These are phyloP conservation scores for Suillus hirtellus DNA, from an alignment of 768 basidiomycete species.

Conservation along the genomic window DNA sequence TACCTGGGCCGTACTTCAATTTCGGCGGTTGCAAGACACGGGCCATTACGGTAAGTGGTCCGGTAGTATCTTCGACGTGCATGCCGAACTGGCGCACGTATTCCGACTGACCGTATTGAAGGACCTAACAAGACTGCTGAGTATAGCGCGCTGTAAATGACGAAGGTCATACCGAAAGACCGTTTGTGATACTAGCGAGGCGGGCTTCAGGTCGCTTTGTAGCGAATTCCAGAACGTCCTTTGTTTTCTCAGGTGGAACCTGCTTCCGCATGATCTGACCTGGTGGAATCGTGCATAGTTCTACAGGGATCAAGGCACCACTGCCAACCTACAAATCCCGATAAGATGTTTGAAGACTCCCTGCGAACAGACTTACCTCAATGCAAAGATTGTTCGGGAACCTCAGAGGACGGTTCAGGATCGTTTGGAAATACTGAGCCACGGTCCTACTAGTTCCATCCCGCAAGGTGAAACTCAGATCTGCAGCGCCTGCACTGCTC, in stretches of 20 bases:
- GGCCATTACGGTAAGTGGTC: constrained; percentile 59
- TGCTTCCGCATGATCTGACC: constrained; percentile 77
- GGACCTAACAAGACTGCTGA: constrained; percentile 39
- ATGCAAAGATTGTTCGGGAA: constrained; percentile 67
- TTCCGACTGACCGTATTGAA: constrained; percentile 72
- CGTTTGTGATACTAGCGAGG: constrained; percentile 53
- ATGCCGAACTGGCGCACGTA: constrained; percentile 77
- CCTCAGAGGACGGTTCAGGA: constrained; percentile 52
- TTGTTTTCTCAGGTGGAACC: constrained; percentile 65
- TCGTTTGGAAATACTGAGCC: constrained; percentile 58
- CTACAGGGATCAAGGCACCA: constrained; percentile 66
- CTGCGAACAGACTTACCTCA: constrained; percentile 49
- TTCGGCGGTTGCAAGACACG: constrained; percentile 65
- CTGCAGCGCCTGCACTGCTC: constrained; percentile 51
- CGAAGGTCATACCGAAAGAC: constrained; percentile 45
- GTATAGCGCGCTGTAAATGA: background rate
- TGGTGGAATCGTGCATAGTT: constrained; percentile 57
- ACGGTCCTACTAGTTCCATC: constrained; percentile 59
- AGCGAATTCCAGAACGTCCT: constrained; percentile 63
- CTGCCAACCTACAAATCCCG: constrained; percentile 52
- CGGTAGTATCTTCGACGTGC: constrained; percentile 48
- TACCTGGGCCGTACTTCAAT: constrained; percentile 62
- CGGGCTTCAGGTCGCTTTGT: constrained; percentile 63
- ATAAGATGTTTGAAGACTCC: background rate
- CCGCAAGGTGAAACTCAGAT: constrained; percentile 54